A percentile compares a stretch with the other conserved stretches of the same genome.
These are phyloP conservation scores for Metschnikowia dekortorum DNA, from an alignment of 805 yeast species.

Conservation along the genomic window DNA sequence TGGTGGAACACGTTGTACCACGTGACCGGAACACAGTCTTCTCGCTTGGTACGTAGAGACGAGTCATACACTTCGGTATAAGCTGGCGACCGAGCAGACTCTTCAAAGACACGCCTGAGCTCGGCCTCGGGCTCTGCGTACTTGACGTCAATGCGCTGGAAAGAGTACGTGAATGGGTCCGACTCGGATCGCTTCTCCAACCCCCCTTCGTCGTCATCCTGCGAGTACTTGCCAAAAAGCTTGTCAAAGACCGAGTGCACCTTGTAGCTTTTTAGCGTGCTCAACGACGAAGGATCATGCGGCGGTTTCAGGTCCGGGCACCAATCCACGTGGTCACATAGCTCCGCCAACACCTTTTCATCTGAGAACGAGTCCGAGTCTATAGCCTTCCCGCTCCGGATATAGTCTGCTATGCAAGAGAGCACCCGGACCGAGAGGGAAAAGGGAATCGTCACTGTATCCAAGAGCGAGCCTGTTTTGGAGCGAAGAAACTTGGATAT, in stretches of 20 bases:
- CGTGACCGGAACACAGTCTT: slow-evolving; percentile 45
- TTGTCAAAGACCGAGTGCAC: slow-evolving; percentile 1
- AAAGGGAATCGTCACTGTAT: neutral
- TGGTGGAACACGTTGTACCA: slow-evolving; percentile 51
- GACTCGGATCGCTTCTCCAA: neutral
- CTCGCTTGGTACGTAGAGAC: slow-evolving; percentile 1
- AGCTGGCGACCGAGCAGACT: neutral
- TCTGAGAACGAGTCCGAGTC: neutral
- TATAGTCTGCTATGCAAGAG: neutral
- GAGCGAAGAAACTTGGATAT: neutral
- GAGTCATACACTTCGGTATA: neutral
- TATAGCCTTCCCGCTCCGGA: neutral
- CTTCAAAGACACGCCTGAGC: slow-evolving; percentile 1
- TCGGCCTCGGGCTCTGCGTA: neutral
- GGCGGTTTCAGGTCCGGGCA: neutral
- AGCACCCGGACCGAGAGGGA: neutral
- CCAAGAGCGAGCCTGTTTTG: slow-evolving; percentile 1
- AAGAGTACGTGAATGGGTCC: slow-evolving; percentile 6
- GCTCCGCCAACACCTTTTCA: neutral
- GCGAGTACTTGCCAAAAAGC: neutral
- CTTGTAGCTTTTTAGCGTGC: neutral
- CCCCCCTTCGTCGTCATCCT: neutral
- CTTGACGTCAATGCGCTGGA: slow-evolving; percentile 10
- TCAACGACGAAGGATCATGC: neutral
- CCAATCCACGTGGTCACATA: neutral